Base-by-base conservation (phyloP, 805 yeast species). In the Kodamaea nitidulidarum region DNA sequence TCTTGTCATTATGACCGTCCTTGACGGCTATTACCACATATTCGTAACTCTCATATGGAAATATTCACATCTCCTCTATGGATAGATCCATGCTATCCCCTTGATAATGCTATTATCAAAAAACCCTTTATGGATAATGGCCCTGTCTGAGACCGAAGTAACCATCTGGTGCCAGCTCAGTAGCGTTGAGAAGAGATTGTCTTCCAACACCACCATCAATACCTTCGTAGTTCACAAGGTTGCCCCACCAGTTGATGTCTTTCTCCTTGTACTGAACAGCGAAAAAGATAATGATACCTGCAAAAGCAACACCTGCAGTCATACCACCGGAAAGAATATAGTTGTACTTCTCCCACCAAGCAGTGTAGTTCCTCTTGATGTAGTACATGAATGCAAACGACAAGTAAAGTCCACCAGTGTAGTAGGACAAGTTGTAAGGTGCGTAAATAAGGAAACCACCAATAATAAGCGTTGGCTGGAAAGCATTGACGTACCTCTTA, bases 311-410 rank as follows among this genome's bases (percentile, higher is more conserved):
- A 37, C 68, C 69, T 2, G 65, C 60, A 32, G 47, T 45, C 54
- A 62, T 47, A 12, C 54, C 62, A 22, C 60, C 65, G 1, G 61
- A 48, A 29, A 60, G 51, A 18, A 61, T 50, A 47, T 54, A 63
- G 43, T 58, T 63, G 43, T 63, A 62, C 52, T 63, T 63, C 35
- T 53, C 53, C 65, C 67, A 63, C 60, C 63, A 63, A 10, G 58
- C 41, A 15, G 46, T 28, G 42, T 56, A 61, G 14, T 48, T 31
- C 42, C 50, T 56, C 41, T 50, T 60, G 31, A 63, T 42, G 46
- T 52, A 57, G 26, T 39, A 41, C 67, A 63, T 61, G 42, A 55
- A 61, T 15, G 46, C 41, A 41, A 39, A 45, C 1, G 61, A 50
- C 9, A 53, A 44, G 33, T 59, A 59, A 15, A 63, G 34, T 12